Evolutionary conservation across 225 moss, liverwort and hornwort genomes (phyloP), one percentile per base, ranked within the genome.

Genomic region (Anthoceros angustus): DNA sequence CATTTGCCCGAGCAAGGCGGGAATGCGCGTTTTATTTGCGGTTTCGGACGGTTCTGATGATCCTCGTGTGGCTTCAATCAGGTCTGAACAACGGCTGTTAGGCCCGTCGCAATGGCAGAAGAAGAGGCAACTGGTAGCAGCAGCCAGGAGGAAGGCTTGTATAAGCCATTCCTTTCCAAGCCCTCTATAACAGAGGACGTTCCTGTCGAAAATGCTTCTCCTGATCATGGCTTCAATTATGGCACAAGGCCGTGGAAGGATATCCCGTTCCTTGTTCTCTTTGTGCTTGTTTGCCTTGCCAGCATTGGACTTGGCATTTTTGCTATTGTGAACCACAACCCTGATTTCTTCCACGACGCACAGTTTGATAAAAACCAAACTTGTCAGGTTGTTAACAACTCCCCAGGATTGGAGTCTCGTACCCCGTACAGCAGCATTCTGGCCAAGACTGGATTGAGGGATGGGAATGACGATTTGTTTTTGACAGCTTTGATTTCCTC

Each of bases 181-280:
- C 10, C 55, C 8, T 18, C 18, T 55, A 8, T 4, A 23, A 55
- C n/a, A 2, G 6, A 20, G 55, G 55, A 55, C 5, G 55, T 0
- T 20, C 7, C 55, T 55, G 55, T 23, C 55, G 55, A 2, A 5
- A 46, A 1, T 32, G 32, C 55, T 15, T 9, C 55, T 15, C 55
- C 55, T 23, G 55, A 20, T 18, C 55, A 55, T 12, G 84, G 84
- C 38, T 93, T 77, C 77, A 90, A 87, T 55, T 73, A 78, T 49
- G 87, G 83, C n/a, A 25, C 66, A 70, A 70, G 93, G 66, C 86
- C 90, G 0, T 74, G 70, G 69, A 86, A 86, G 73, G 93, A 94
- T 72, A 42, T 84, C 25, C 43, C 65, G 5, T 86, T 80, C 62
- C 50, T 81, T 43, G 73, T 90, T 24, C 81, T 79, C 49, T 94